Evolutionary conservation across 148 eudicot species (phyloP).

Genomic region (Suaeda aralocaspica): DNA sequence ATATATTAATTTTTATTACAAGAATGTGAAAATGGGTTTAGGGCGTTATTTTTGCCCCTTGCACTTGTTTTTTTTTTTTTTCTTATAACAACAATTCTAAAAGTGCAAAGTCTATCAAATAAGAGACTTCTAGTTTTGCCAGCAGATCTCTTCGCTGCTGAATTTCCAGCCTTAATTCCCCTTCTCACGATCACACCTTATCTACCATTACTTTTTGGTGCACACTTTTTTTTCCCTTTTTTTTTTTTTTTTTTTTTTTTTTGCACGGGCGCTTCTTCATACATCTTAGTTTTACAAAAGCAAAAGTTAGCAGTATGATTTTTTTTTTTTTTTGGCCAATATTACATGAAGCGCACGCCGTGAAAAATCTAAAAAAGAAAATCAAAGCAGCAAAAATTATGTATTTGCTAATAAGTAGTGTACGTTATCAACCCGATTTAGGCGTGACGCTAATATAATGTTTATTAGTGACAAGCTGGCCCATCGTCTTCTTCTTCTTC

Average conservation of each 20-base stretch:
- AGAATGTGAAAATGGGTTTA: neutral
- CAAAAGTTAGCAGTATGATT: neutral
- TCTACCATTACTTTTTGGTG: slow-evolving; percentile 8
- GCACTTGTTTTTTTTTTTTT: neutral
- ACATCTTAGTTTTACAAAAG: slow-evolving; percentile 3
- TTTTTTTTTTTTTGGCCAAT: neutral
- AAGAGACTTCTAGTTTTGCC: neutral
- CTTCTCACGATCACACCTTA: neutral
- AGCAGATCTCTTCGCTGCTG: slow-evolving; percentile 7
- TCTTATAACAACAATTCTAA: neutral
- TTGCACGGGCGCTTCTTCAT: neutral
- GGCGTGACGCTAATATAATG: neutral
- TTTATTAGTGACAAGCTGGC: slow-evolving; percentile 31
- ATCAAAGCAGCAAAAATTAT: slow-evolving; percentile 12
- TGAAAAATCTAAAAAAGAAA: neutral
- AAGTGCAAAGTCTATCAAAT: slow-evolving; percentile 9
- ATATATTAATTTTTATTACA: neutral
- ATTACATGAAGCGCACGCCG: neutral
- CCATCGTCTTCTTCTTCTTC: slow-evolving; percentile 37
- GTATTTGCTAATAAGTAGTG: neutral
- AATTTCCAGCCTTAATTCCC: neutral
- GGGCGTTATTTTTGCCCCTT: neutral
- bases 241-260: neutral
- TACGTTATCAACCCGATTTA: neutral
- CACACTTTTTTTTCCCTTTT: too few relatives aligned